A percentile compares a stretch with the other conserved stretches of the same genome.
Conservation (phyloP, 768 basidiomycete genomes). For the Collybia sp. region DNA sequence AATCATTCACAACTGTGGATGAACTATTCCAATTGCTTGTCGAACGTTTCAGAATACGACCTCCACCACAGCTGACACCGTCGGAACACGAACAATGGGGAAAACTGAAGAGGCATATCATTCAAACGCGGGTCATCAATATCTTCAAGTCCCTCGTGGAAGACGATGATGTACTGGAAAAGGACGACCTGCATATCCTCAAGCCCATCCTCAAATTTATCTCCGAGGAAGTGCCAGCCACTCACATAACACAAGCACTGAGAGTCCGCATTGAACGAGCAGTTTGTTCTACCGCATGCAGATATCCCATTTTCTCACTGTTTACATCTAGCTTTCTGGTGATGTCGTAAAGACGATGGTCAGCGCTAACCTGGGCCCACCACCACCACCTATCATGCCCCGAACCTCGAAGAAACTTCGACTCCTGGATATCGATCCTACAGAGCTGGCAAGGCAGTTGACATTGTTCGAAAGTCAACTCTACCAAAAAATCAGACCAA, state of each 20-base stretch:
- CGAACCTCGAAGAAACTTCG: conserved; percentile 70
- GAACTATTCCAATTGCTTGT: conserved; percentile 81
- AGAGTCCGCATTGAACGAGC: conserved; percentile 72
- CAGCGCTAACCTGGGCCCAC: conserved; percentile 44
- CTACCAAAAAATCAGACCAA: conserved; percentile 84
- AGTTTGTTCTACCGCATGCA: conserved; percentile 40
- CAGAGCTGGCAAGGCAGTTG: conserved; percentile 89
- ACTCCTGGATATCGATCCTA: conserved; percentile 78
- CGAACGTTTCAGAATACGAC: conserved; percentile 71
- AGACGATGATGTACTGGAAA: conserved; percentile 79
- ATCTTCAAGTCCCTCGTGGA: conserved; percentile 86
- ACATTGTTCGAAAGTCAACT: conserved; percentile 86
- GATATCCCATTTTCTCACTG: conserved; percentile 4
- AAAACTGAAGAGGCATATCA: conserved; percentile 79
- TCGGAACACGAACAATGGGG: conserved; percentile 75
- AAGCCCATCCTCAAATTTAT: conserved; percentile 81
- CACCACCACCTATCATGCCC: conserved; percentile 75
- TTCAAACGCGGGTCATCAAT: conserved; percentile 87
- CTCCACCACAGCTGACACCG: conserved; percentile 61
- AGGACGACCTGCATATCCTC: conserved; percentile 80
- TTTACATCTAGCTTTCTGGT: conserved; percentile 35
- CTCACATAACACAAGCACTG: conserved; percentile 73
- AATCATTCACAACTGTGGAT: conserved; percentile 84
- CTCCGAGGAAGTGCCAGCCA: conserved; percentile 55
- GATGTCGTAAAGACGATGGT: conserved; percentile 56